Base-by-base conservation (phyloP, 352 stramenopile species). In the Phytophthora pisi region DNA sequence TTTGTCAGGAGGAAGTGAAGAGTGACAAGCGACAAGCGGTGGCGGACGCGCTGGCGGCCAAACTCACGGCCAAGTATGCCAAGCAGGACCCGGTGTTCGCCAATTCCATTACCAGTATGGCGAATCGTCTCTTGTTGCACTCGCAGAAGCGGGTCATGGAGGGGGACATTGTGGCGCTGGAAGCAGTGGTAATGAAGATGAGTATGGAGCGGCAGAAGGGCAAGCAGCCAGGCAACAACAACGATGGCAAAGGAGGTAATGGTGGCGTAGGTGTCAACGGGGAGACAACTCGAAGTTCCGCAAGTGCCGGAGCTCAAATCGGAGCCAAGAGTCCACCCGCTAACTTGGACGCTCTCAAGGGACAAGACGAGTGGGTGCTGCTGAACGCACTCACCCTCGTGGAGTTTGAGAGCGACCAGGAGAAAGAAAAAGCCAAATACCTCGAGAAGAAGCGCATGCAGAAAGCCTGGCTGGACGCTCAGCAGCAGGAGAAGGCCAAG, bases 351-450 rank as follows among this genome's bases (percentile, higher is more conserved):
- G 67, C 72, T 30, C 63, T 88, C 1, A 76, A 83, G 38, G 69
- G 61, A 4, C 79, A 88, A 31, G 83, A 92, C 56, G 83, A 92
- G 61, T 92, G 83, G 83, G 83, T 92, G 13, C 70, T 92, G 53
- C 76, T 92, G 10, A 90, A 92, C 51, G 83, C 83, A 10, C 75
- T 92, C 26, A 88, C 79, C 26, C 74, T 89, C n/a, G 81, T 92
- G 20, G 83, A 92, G 59, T 89, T 81, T 64, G 83, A 92, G 49
- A 84, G 76, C 38, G 78, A 86, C 45, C 75, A 88, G 34, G 72
- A 80, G 51, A 75, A 75, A 16, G 79, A 82, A 26, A 81, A 77
- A 28, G 8, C 34, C 13, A 71, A 65, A 66, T 31, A 74, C 10
- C 7, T 77, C 26, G 74, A 88, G 50, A 92, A 90, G 66, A 84